These are phyloP conservation scores for Pneumocystis jirovecii DNA, from an alignment of 1,139 yeast genomes.

Conservation along the genomic window DNA sequence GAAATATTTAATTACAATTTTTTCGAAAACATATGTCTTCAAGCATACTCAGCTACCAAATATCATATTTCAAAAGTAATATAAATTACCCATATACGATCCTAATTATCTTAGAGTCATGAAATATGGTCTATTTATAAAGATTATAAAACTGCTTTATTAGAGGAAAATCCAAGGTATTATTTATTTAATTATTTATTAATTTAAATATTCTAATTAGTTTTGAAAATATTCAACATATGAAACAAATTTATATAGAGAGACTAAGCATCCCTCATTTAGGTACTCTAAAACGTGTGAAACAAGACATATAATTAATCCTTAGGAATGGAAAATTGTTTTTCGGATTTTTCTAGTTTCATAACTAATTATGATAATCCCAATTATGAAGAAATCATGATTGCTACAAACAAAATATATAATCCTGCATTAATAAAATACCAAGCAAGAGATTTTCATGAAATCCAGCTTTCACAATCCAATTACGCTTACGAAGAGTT, in stretches of 20 bases:
- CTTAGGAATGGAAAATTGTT: slow-evolving; percentile 29
- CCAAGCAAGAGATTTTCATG: slow-evolving; percentile 17
- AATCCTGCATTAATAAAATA: slow-evolving; percentile 22
- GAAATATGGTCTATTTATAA: slow-evolving; percentile 26
- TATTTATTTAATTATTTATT: slow-evolving; percentile 6
- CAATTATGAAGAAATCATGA: slow-evolving; percentile 31
- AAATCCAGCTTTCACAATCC: slow-evolving; percentile 6
- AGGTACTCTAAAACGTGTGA: slow-evolving; percentile 30
- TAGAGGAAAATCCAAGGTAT: neutral
- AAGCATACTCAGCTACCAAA: slow-evolving; percentile 22
- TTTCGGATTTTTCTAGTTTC: slow-evolving; percentile 31
- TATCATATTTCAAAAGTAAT: slow-evolving; percentile 25
- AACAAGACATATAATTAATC: slow-evolving; percentile 28
- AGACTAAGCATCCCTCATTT: slow-evolving; percentile 34
- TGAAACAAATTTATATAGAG: slow-evolving; percentile 24
- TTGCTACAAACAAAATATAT: slow-evolving; percentile 28
- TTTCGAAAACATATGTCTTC: slow-evolving; percentile 7
- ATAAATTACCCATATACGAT: neutral
- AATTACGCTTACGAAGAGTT: neutral
- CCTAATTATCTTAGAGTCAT: slow-evolving; percentile 18
- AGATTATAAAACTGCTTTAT: slow-evolving; percentile 6
- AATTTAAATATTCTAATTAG: slow-evolving; percentile 1
- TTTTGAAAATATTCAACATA: slow-evolving; percentile 12
- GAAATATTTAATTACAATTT: slow-evolving; percentile 7
- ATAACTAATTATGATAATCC: slow-evolving; percentile 24